Conservation (phyloP, 1,284 basidiomycete species). For the Waitea zeae region DNA sequence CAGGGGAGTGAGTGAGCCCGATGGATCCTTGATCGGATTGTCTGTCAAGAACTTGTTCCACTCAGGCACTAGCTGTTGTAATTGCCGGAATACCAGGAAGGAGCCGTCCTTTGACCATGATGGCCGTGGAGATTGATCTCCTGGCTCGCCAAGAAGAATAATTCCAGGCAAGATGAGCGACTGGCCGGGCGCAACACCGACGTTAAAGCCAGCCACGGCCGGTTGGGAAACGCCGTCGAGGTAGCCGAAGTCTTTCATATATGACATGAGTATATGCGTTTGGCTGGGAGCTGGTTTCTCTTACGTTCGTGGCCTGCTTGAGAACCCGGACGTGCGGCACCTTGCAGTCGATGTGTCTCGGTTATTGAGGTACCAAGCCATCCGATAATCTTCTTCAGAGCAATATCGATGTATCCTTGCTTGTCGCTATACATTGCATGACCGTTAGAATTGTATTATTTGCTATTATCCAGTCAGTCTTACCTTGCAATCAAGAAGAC, state of each 20-base stretch:
- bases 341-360: constrained; percentile 14
- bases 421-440: too few relatives aligned
- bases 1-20: constrained; percentile 14
- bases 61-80: constrained; percentile 35
- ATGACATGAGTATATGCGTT: background rate
- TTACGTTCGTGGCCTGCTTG: constrained; percentile 18
- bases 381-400: constrained; percentile 9
- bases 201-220: constrained; percentile 16
- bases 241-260: constrained; percentile 20
- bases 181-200: constrained; percentile 17
- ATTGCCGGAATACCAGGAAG: constrained; percentile 36
- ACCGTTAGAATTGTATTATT: constrained; percentile 4
- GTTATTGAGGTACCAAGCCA: constrained; percentile 12
- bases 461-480: constrained; percentile 11
- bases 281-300: background rate
- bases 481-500: constrained; percentile 18
- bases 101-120: constrained; percentile 32
- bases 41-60: constrained; percentile 28
- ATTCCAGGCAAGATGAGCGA: constrained; percentile 14
- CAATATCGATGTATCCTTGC: constrained; percentile 9
- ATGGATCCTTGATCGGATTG: constrained; percentile 20
- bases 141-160: constrained; percentile 16
- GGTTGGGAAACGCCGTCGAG: constrained; percentile 24
- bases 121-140: constrained; percentile 11
- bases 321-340: constrained; percentile 15